Evolutionary conservation across 116 monocot species (phyloP), one percentile per base, ranked within the genome.

Genomic region (Phalaenopsis hybrid): DNA sequence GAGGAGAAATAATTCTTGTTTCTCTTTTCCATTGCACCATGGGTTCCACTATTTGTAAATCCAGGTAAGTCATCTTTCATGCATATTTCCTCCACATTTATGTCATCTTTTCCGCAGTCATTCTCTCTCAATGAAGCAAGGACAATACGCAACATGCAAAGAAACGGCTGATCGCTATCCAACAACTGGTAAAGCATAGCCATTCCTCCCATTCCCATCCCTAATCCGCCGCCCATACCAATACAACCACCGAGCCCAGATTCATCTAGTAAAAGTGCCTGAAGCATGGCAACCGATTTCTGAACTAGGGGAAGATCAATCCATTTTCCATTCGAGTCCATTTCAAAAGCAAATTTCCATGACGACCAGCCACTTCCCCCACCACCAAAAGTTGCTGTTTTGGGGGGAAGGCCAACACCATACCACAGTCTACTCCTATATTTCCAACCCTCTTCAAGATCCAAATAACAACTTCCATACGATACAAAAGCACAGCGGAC

Each of bases 131-230:
- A 87, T 74, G 89, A 92, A 80, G 85, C 88, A 86, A 96, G 96
- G 37, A 91, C 92, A 90, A 94, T 92, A 31, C 96, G 85, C 25
- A 96, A 89, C 96, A 96, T 96, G 81, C 94, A 94, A 77, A 96
- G 80, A 83, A 96, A 96, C 75, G 96, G 96, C 78, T 96, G 96
- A 81, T 96, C 96, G 78, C 96, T 96, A 74, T 96, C 94, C 82
- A 96, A 85, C 78, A 96, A 83, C 75, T 96, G 96, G 85, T 96
- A 94, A 21, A 96, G 89, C 85, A 90, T 82, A 21, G 91, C 78
- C 94, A 96, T 94, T 68, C 91, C 92, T 8, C 96, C 92, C 94
- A 94, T 94, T 83, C 96, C 96, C 74, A 94, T 89, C 46, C 92
- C 96, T 83, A 92, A 92, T 41, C 92, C 96, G 75, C 96, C 94